Evolutionary conservation across 768 basidiomycete genomes (phyloP).

Genomic region (Boletellus ananiceps): DNA sequence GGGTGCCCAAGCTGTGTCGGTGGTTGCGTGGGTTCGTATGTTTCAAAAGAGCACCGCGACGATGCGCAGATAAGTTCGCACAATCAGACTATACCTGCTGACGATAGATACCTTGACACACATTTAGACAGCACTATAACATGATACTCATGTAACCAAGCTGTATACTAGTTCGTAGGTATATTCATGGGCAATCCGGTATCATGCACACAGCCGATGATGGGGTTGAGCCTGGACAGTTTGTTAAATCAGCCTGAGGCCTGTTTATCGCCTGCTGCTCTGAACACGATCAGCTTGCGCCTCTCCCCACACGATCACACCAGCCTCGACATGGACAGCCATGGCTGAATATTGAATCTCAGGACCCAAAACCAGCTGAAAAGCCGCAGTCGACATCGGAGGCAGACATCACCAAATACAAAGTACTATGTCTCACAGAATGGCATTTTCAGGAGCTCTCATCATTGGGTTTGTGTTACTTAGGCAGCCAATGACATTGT

Average conservation of each 20-base stretch:
- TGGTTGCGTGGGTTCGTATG: conserved; percentile 51
- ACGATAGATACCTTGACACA: conserved; percentile 18
- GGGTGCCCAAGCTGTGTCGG: conserved; percentile 32
- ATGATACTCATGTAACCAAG: conserved; percentile 21
- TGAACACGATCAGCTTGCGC: conserved; percentile 4
- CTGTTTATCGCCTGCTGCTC: no score
- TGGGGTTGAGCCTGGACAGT: neutral
- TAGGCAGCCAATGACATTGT: conserved; percentile 92
- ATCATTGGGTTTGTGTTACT: conserved; percentile 8
- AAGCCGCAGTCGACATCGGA: conserved; percentile 56
- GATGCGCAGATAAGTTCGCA: conserved; percentile 7
- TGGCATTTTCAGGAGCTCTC: conserved; percentile 5
- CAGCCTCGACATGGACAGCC: conserved; percentile 6
- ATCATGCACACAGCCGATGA: neutral
- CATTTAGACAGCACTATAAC: conserved; percentile 20
- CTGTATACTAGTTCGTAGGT: conserved; percentile 26
- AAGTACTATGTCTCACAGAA: conserved; percentile 43
- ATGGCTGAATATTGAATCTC: conserved; percentile 70
- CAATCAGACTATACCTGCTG: conserved; percentile 10
- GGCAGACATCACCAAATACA: conserved; percentile 83
- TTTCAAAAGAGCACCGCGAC: conserved; percentile 33
- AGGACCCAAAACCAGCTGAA: conserved; percentile 44
- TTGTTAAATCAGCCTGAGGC: conserved; percentile 31
- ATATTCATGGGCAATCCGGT: conserved; percentile 4
- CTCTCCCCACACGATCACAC: conserved; percentile 6